Evolutionary conservation across 176 grass and related monocot species (phyloP), one percentile per base, ranked within the genome.

Genomic region (Guadua angustifolia): DNA sequence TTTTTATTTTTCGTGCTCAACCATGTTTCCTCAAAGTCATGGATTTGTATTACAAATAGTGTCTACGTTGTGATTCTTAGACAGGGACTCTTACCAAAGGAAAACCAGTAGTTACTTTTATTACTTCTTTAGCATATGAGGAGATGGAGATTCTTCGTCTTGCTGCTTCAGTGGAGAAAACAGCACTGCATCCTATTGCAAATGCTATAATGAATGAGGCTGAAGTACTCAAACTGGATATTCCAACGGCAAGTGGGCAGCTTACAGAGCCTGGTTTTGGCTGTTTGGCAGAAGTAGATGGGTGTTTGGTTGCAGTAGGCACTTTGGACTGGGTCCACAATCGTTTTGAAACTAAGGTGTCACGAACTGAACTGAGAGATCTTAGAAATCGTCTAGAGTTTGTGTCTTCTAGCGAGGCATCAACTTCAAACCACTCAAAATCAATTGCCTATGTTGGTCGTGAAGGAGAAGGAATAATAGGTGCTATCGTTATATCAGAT

Each of bases 131-230:
- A 84, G 76, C 79, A 69, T 92, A 92, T 80, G 83, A 91, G 25
- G 89, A 94, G 59, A 68, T 29, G 45, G 85, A 94, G 61, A 85
- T 95, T 71, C 95, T 98, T 83, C 72, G 61, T 25, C 84, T 98
- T 35, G 95, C 95, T 77, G 95, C 95, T 91, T 91, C 95, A 80
- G 95, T 98, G 87, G 95, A 98, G 82, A 95, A 90, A 77, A 95
- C 93, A 78, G 93, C 91, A 71, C 85, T 92, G 82, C 95, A 98
- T 85, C 95, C 95, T 82, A 98, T 98, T 83, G 95, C 95, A 26
- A 92, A 88, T 82, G 95, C 95, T 85, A 98, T 98, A 90, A 68
- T 86, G 66, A 84, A 88, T 64, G 88, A 98, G 88, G 93, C 95
- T 65, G 85, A 92, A 82, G 77, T 80, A 25, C 68, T 95, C 35